phyloP scores from a whole-genome alignment of 345 rosid genomes.

The Pseudoturritis turrita region DNA sequence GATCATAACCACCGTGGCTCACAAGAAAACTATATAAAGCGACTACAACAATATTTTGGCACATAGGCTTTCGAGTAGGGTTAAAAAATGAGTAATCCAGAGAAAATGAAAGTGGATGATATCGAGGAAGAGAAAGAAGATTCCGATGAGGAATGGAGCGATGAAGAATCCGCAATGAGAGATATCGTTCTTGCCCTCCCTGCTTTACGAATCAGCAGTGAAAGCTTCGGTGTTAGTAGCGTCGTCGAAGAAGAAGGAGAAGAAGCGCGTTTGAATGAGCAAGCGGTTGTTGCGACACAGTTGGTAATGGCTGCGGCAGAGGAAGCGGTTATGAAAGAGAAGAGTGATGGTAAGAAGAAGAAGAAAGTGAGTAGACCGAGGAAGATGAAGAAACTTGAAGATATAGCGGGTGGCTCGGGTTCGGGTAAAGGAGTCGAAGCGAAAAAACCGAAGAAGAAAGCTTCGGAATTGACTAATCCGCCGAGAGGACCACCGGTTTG shows the following conservation, averaged over 20 bases:
- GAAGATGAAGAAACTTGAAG: not conserved
- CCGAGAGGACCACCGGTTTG: slow-evolving; percentile 27
- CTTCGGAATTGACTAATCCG: not conserved
- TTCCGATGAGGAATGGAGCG: not conserved
- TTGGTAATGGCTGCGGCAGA: slow-evolving; percentile 1
- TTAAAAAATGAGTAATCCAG: not conserved
- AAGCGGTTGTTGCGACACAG: slow-evolving; percentile 10
- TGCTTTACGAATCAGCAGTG: not conserved
- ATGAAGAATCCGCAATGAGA: not conserved
- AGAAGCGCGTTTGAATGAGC: not conserved
- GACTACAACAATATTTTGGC: not conserved
- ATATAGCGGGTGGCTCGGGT: not conserved
- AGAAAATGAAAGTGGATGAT: not conserved
- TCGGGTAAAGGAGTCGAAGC: not conserved
- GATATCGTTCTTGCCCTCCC: slow-evolving; percentile 12
- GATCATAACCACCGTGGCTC: not conserved
- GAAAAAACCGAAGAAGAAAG: not conserved
- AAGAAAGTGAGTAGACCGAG: not conserved
- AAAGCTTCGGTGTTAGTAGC: not conserved
- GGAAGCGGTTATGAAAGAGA: slow-evolving; percentile 17
- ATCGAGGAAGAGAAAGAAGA: not conserved
- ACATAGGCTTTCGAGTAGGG: not conserved
- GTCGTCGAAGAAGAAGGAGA: not conserved
- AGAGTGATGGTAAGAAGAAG: not conserved
- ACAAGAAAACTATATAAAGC: not conserved